A percentile compares a stretch with the other conserved stretches of the same genome.
phyloP scores from a whole-genome alignment of 2,329 filamentous ascomycete genomes.

The Microascus cirrosus region DNA sequence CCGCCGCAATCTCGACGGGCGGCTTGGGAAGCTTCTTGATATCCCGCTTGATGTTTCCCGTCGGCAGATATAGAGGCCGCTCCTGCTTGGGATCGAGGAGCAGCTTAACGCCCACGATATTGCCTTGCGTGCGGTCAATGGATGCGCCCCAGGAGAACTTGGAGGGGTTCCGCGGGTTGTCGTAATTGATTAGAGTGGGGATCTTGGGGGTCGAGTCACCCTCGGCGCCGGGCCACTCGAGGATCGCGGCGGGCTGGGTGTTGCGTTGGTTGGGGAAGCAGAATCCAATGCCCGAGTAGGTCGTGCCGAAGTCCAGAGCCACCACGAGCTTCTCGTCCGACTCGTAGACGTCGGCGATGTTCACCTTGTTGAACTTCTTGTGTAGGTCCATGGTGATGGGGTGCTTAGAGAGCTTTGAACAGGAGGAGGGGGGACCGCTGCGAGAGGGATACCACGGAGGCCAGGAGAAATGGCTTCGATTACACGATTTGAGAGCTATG shows the following conservation, averaged over 20 bases:
- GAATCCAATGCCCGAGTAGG: slow-evolving; percentile 9
- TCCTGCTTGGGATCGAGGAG: slow-evolving; percentile 9
- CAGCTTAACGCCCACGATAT: slow-evolving; percentile 10
- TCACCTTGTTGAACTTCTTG: neutral
- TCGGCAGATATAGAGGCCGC: slow-evolving; percentile 7
- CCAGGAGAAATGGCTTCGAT: too few relatives aligned
- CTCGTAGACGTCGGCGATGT: neutral
- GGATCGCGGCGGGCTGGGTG: slow-evolving; percentile 8
- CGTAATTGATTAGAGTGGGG: slow-evolving; percentile 13
- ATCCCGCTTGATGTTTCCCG: neutral
- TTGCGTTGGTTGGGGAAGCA: slow-evolving; percentile 16
- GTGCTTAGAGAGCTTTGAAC: neutral
- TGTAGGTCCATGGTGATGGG: neutral
- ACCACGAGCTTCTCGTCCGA: slow-evolving; percentile 10
- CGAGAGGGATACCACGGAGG: too few relatives aligned
- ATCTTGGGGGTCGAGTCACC: slow-evolving; percentile 3
- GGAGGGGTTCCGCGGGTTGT: neutral
- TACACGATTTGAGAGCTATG: too few relatives aligned
- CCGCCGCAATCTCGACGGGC: slow-evolving; percentile 6
- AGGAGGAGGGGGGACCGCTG: too few relatives aligned
- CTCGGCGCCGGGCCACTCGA: slow-evolving; percentile 11
- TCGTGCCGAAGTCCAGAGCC: slow-evolving; percentile 10
- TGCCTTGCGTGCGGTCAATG: slow-evolving; percentile 17
- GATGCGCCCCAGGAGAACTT: slow-evolving; percentile 11
- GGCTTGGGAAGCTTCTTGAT: slow-evolving; percentile 8